Conservation (phyloP, 805 yeast species). For the Kurtzmaniella cleridarum region DNA sequence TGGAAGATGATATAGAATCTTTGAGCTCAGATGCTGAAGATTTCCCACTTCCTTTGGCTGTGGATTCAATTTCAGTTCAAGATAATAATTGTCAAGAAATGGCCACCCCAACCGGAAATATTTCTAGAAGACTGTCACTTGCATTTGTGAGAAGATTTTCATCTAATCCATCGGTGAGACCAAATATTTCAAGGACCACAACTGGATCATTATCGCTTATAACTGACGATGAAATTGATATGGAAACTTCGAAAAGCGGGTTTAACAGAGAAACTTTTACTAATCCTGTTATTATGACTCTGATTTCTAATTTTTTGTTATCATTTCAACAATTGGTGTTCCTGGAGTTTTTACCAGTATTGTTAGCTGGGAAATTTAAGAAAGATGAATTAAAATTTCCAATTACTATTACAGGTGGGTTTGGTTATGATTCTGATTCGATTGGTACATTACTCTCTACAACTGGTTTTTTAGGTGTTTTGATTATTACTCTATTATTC, state of each 20-base stretch:
- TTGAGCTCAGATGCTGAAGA: too few species aligned
- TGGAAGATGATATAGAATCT: too few species aligned
- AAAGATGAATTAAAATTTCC: conserved; percentile 38
- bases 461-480: conserved; percentile 50
- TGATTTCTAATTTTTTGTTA: conserved; percentile 34
- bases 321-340: conserved; percentile 46
- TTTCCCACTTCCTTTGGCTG: too few species aligned
- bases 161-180: conserved; percentile 4
- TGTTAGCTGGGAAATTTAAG: conserved; percentile 34
- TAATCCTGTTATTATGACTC: conserved; percentile 23
- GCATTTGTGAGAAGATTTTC: conserved; percentile 3
- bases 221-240: neutral
- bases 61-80: neutral
- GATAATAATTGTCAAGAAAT: neutral
- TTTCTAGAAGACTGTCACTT: conserved; percentile 1
- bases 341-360: conserved; percentile 53
- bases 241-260: conserved; percentile 9
- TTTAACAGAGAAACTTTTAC: conserved; percentile 20
- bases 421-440: conserved; percentile 40
- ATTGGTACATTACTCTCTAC: conserved; percentile 48
- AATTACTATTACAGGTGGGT: conserved; percentile 45
- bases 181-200: conserved; percentile 6
- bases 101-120: neutral
- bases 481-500: conserved; percentile 44
- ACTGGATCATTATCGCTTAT: neutral